These are phyloP conservation scores for Pilobolus umbonatus DNA, from an alignment of 192 early-diverging fungal genomes.

Conservation along the genomic window DNA sequence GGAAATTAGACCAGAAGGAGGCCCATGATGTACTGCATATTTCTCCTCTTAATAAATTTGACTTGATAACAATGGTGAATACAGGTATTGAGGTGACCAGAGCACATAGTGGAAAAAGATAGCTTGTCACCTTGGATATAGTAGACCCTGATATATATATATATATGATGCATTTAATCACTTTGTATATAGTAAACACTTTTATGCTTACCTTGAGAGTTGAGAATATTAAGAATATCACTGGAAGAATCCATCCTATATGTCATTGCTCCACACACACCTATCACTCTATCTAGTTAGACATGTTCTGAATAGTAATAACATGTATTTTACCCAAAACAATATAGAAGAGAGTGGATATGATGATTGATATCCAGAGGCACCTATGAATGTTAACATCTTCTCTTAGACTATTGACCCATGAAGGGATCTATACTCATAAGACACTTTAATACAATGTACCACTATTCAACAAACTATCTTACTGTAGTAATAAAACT, in stretches of 20 bases:
- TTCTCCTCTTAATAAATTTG: conserved; percentile 49
- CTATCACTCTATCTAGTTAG: conserved; percentile 27
- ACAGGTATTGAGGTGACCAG: conserved; percentile 69
- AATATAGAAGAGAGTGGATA: conserved; percentile 55
- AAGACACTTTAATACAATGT: neutral
- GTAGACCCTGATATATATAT: conserved; percentile 19
- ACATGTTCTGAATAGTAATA: neutral
- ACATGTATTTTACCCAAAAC: conserved; percentile 20
- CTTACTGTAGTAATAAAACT: conserved; percentile 58
- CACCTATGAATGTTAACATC: conserved; percentile 56
- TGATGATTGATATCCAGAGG: conserved; percentile 45
- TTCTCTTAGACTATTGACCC: conserved; percentile 35
- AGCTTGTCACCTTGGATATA: conserved; percentile 39
- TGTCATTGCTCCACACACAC: conserved; percentile 45
- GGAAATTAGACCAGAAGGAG: conserved; percentile 47
- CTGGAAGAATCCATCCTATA: conserved; percentile 33
- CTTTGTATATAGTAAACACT: neutral
- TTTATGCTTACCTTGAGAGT: conserved; percentile 14
- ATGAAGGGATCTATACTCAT: conserved; percentile 18
- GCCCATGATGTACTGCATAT: conserved; percentile 45
- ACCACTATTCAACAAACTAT: neutral
- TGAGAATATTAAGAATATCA: conserved; percentile 20
- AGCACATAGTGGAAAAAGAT: conserved; percentile 51
- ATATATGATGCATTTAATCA: neutral
- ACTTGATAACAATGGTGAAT: conserved; percentile 61